Conservation (phyloP, 106 monocot species). For the Allium cepa region DNA sequence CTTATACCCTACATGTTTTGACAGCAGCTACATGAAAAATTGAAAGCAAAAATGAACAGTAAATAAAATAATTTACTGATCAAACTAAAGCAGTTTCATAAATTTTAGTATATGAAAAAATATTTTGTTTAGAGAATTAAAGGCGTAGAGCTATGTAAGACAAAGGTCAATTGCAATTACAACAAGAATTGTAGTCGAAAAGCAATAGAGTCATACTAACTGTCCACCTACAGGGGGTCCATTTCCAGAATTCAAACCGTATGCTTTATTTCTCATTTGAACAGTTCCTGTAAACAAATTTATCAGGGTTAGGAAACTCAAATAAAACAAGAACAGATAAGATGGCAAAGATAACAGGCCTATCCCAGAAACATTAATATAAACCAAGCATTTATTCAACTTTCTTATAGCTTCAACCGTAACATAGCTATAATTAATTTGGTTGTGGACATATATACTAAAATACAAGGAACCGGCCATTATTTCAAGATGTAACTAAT, state of each 20-base stretch:
- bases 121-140: not conserved
- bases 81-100: not conserved
- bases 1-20: not conserved
- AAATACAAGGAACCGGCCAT: too few relatives aligned
- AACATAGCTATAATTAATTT: too few relatives aligned
- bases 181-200: not conserved
- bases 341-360: too few relatives aligned
- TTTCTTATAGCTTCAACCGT: too few relatives aligned
- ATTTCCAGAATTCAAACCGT: not conserved
- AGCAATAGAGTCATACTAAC: not conserved
- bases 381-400: too few relatives aligned
- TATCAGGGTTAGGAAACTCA: too few relatives aligned
- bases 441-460: too few relatives aligned
- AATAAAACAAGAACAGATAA: too few relatives aligned
- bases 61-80: not conserved
- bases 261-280: not conserved
- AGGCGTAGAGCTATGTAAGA: not conserved
- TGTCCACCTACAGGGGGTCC: not conserved
- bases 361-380: too few relatives aligned
- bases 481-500: too few relatives aligned
- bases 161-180: not conserved
- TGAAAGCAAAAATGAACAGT: not conserved
- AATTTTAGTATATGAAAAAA: not conserved
- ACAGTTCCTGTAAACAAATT: slow-evolving; percentile 1
- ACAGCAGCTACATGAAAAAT: not conserved